Conservation (phyloP, 768 basidiomycete species). For the Cystofilobasidium capitatum region DNA sequence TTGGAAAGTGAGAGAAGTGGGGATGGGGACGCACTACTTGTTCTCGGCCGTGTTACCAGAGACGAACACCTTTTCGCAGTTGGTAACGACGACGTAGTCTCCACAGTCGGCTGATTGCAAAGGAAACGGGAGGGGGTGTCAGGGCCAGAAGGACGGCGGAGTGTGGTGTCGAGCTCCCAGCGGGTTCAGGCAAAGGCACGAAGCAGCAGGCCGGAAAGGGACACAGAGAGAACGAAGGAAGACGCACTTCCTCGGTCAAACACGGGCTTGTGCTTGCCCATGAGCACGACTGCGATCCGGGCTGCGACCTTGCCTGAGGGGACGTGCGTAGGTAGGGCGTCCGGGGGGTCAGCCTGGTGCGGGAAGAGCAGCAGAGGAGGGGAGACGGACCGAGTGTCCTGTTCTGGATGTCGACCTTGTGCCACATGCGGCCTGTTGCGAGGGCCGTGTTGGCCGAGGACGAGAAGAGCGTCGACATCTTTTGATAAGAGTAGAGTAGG, state of each 20-base stretch:
- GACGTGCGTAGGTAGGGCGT: background rate
- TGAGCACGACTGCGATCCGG: constrained; percentile 84
- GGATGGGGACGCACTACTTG: constrained; percentile 43
- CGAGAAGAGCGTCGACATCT: constrained; percentile 16
- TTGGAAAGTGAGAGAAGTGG: background rate
- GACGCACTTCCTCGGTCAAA: constrained; percentile 68
- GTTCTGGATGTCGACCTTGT: constrained; percentile 82
- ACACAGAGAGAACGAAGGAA: background rate
- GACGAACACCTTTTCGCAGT: constrained; percentile 69
- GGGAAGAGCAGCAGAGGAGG: background rate
- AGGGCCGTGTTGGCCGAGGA: constrained; percentile 65
- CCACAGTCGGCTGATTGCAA: constrained; percentile 74
- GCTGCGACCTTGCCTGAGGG: constrained; percentile 61
- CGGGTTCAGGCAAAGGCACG: too few species aligned
- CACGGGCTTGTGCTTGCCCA: constrained; percentile 99
- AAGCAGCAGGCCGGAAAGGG: too few species aligned
- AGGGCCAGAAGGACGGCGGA: background rate
- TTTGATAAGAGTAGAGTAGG: background rate
- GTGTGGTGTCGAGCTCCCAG: background rate
- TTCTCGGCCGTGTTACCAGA: constrained; percentile 84
- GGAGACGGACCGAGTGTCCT: constrained; percentile 59
- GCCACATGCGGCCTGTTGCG: constrained; percentile 92
- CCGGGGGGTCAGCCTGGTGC: background rate
- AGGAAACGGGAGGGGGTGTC: background rate
- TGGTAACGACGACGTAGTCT: constrained; percentile 94